phyloP scores from a whole-genome alignment of 257 asterid species.

The Petunia secreta region DNA sequence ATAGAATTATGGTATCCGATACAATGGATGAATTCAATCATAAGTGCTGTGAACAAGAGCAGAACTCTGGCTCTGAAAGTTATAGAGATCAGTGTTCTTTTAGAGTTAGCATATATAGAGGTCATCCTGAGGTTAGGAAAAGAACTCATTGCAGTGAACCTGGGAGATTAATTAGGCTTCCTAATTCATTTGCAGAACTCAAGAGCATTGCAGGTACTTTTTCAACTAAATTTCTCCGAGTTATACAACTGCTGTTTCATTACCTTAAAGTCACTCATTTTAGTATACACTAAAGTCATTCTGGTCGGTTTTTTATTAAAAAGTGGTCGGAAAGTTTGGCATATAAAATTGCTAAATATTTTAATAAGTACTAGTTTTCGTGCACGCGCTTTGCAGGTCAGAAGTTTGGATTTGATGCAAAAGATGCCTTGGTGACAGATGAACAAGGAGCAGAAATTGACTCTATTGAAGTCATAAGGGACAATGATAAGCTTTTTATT shows the following conservation, averaged over 20 bases:
- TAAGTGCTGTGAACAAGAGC: conserved; percentile 35
- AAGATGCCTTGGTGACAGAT: conserved; percentile 54
- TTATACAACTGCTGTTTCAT: background rate
- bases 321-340: too few species aligned
- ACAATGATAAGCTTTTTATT: conserved; percentile 72
- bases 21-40: conserved; percentile 28
- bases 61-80: conserved; percentile 14
- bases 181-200: conserved; percentile 59
- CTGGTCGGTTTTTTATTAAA: too few species aligned
- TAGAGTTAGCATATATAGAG: conserved; percentile 77
- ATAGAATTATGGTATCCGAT: conserved; percentile 49
- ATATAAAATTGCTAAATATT: too few species aligned
- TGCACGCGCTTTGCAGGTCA: conserved; percentile 48
- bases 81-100: conserved; percentile 28
- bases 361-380: too few species aligned
- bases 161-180: conserved; percentile 67
- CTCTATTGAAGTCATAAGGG: conserved; percentile 85
- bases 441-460: conserved; percentile 87
- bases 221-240: background rate
- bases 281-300: too few species aligned
- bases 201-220: conserved; percentile 67
- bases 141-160: conserved; percentile 52
- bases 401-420: conserved; percentile 79
- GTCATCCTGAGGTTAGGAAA: conserved; percentile 59
- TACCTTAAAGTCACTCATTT: background rate